Evolutionary conservation across 1,139 yeast genomes (phyloP), one percentile per base, ranked within the genome.

Genomic region (Lodderomyces theae): DNA sequence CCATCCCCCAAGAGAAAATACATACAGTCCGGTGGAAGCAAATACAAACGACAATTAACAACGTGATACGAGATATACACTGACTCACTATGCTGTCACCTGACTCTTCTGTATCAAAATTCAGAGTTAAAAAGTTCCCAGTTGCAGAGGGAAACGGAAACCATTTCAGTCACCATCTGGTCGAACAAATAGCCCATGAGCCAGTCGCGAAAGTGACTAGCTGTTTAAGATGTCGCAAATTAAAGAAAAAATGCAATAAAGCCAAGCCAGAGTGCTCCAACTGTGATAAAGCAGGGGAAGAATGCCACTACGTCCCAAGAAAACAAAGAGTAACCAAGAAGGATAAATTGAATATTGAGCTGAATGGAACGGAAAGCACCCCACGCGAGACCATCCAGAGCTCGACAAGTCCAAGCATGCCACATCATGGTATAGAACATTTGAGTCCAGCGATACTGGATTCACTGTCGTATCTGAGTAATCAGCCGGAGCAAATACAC

Each of bases 181-280:
- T 17, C 32, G 29, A 19, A 35, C 7, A 39, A 38, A 18, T 39
- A 37, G n/a, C 16, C 31, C 11, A 39, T 15, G 25, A 25, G 11
- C 16, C 26, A 21, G 29, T 22, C 6, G 19, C 36, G 18, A 45
- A 45, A 34, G 37, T 43, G 22, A 47, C 51, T 4, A 48, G 51
- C 35, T 53, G 56, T 43, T 28, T 44, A 5, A 30, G 48, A 23
- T 53, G 57, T 40, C 39, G 80, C 39, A 57, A 64, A 35, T 54
- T 74, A 35, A 76, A 77, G 57, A 74, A 73, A 53, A 72, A 70
- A 48, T 77, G 82, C 51, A 61, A 74, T 2, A 69, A 71, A 47
- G 62, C 64, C 15, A 43, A 58, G 2, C 79, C 80, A 0, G 59
- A 52, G n/a, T 76, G 82, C 47, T 42, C 49, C 8, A 72, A 70